Evolutionary conservation across 805 yeast genomes (phyloP).

Genomic region (Myxozyma neglecta): DNA sequence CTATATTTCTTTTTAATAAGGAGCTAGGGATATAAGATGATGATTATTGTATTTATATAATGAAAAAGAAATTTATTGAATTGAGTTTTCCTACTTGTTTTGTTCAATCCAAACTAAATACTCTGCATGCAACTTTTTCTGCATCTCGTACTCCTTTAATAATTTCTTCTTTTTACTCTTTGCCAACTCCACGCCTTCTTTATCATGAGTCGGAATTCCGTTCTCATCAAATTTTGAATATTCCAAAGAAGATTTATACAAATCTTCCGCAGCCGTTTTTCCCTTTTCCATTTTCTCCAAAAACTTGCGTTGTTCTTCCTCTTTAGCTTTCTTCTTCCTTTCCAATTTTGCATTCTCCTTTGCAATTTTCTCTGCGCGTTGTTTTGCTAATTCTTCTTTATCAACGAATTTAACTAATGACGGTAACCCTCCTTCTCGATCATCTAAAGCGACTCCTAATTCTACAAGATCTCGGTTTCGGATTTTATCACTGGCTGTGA

Average conservation of each 20-base stretch:
- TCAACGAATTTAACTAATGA: constrained; percentile 88
- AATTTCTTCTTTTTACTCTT: constrained; percentile 86
- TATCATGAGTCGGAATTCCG: constrained; percentile 79
- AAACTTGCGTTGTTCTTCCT: constrained; percentile 50
- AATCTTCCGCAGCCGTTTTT: constrained; percentile 63
- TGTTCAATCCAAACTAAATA: constrained; percentile 40
- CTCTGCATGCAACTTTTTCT: constrained; percentile 77
- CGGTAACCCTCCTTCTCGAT: constrained; percentile 61
- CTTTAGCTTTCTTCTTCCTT: constrained; percentile 46
- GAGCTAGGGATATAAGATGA: neutral
- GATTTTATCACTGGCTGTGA: constrained; percentile 70
- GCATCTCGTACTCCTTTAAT: constrained; percentile 72
- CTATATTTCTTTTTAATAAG: neutral
- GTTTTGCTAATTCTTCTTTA: constrained; percentile 57
- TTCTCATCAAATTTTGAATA: constrained; percentile 79
- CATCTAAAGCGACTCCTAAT: constrained; percentile 84
- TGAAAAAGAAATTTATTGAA: neutral
- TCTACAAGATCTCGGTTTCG: constrained; percentile 70
- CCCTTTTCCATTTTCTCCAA: constrained; percentile 72
- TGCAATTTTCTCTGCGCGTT: constrained; percentile 58
- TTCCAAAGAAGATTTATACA: constrained; percentile 60
- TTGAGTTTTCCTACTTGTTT: neutral
- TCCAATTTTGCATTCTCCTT: constrained; percentile 56
- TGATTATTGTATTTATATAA: neutral
- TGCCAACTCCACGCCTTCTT: constrained; percentile 76